Evolutionary conservation across 306 rosid genomes (phyloP).

Genomic region (Heteromeles arbutifolia): DNA sequence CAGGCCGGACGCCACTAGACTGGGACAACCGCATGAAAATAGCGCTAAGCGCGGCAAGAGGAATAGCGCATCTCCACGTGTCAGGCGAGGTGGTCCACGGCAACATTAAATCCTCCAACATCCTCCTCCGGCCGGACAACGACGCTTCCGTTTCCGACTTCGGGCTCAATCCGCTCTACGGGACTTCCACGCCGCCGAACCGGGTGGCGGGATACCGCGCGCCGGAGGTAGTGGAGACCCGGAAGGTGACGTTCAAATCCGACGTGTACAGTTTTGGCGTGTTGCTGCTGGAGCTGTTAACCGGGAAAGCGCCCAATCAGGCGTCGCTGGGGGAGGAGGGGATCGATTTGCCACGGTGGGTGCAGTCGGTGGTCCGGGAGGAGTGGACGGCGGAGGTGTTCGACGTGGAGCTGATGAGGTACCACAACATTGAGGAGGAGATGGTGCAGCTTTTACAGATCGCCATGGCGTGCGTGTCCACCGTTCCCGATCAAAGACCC

Average conservation of each 20-base stretch:
- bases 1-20: constrained; percentile 87
- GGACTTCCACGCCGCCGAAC: constrained; percentile 55
- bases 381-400: constrained; percentile 99
- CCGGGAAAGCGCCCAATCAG: constrained; percentile 94
- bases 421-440: constrained; percentile 85
- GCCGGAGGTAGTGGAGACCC: constrained; percentile 72
- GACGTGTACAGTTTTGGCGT: constrained; percentile 96
- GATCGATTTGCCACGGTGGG: constrained; percentile 94
- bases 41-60: constrained; percentile 67
- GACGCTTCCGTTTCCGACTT: constrained; percentile 71
- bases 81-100: constrained; percentile 85
- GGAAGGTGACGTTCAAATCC: constrained; percentile 73
- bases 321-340: constrained; percentile 93
- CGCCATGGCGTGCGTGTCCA: constrained; percentile 89
- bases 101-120: constrained; percentile 83
- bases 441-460: constrained; percentile 94
- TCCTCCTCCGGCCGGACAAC: constrained; percentile 64
- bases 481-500: constrained; percentile 89
- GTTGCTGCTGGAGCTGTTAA: constrained; percentile 70
- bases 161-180: constrained; percentile 70
- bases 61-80: constrained; percentile 74
- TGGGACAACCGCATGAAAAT: constrained; percentile 90
- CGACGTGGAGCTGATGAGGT: constrained; percentile 89
- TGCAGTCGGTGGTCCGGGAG: constrained; percentile 91
- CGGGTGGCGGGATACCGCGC: constrained; percentile 91